Evolutionary conservation across 2,329 filamentous ascomycete species (phyloP), one percentile per base, ranked within the genome.

Genomic region (Verticillium nonalfalfae): DNA sequence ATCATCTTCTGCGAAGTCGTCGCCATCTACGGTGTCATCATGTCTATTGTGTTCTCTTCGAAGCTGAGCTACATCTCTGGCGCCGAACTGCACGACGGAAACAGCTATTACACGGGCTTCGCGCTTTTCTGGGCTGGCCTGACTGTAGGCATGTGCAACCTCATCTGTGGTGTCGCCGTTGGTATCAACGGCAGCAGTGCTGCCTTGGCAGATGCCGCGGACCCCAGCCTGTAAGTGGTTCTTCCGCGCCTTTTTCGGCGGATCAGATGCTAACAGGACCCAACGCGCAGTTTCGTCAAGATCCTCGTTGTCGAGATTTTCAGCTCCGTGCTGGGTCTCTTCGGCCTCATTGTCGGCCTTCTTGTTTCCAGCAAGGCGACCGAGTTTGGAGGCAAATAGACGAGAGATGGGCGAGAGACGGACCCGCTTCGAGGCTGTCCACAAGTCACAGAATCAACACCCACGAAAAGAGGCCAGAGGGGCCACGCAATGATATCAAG

Each of bases 1-100:
- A 99, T 99, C 78, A 98, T 99, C 79, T 99, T 99, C 81, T 99
- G 95, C 82, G 95, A 99, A 80, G 95, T 99, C 73, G 95, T 99
- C 72, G 95, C 95, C 77, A 99, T 99, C 77, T 99, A 99, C 84
- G 96, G 96, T 71, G 94, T 99, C 78, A 99, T 99, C 79, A 99
- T 99, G 93, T 90, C 93, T 70, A 99, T 99, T 75, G 90, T 99
- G 71, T 98, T 98, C 81, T 96, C 93, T 55, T 85, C 93, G 64
- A 96, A 97, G 78, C 79, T 99, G 69, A 84, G 85, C 69, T 75
- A 83, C 61, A 84, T 95, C 35, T 73, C 81, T 54, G 83, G 83
- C 61, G 85, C 88, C 45, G 82, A 83, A 18, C 76, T 93, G 35
- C 90, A 89, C 78, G 89, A 89, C 13, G 86, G 85, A 59, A 87